Evolutionary conservation across 257 asterid genomes (phyloP).

Genomic region (Catharanthus roseus): DNA sequence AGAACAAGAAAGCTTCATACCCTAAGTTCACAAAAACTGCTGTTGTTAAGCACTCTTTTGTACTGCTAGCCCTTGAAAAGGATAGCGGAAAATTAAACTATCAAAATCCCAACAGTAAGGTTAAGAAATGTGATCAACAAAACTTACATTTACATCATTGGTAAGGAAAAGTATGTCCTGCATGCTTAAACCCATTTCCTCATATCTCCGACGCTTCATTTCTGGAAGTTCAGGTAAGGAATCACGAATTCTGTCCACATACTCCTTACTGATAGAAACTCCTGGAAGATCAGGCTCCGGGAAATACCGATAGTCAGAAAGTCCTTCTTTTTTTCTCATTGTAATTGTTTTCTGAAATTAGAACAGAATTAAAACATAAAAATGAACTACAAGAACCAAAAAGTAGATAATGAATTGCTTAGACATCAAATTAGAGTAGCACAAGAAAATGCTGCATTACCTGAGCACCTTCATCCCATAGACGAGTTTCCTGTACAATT

Average conservation of each 20-base stretch:
- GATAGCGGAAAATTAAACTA: neutral
- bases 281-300: conserved; percentile 99
- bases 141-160: conserved; percentile 63
- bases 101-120: conserved; percentile 3
- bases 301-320: conserved; percentile 91
- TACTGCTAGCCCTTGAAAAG: neutral
- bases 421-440: neutral
- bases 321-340: conserved; percentile 99
- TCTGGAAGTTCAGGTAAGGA: conserved; percentile 96
- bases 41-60: neutral
- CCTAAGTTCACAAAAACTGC: neutral
- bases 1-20: neutral
- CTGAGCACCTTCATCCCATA: conserved; percentile 99
- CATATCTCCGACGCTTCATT: conserved; percentile 80
- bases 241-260: conserved; percentile 41
- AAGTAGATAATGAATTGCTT: neutral
- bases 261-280: conserved; percentile 64
- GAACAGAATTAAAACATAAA: conserved; percentile 17
- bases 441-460: conserved; percentile 36
- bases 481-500: conserved; percentile 95
- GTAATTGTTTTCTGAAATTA: conserved; percentile 77
- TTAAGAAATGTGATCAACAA: conserved; percentile 5
- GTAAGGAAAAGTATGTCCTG: conserved; percentile 95
- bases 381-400: conserved; percentile 5
- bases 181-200: conserved; percentile 81